phyloP scores from a whole-genome alignment of 179 eudicot genomes.

The Spergularia azorica region DNA sequence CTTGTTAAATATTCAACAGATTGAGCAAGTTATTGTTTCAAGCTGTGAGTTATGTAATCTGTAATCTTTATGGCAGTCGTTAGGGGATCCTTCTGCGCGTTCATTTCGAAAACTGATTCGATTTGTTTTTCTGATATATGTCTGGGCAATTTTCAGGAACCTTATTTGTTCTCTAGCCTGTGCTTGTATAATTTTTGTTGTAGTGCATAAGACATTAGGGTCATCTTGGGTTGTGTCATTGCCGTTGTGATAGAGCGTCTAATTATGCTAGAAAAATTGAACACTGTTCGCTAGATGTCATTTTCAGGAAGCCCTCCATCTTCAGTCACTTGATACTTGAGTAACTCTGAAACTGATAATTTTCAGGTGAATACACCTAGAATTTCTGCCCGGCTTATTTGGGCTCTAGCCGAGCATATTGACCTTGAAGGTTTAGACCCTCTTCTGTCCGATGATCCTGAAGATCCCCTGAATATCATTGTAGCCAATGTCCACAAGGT shows the following conservation, averaged over 20 bases:
- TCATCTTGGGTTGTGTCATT: not conserved
- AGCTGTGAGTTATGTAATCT: not conserved
- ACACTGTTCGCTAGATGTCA: conserved; percentile 1
- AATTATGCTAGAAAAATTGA: not conserved
- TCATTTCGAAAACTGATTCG: not conserved
- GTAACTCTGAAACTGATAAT: conserved; percentile 2
- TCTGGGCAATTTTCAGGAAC: not conserved
- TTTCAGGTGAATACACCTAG: conserved; percentile 91
- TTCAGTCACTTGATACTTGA: not conserved
- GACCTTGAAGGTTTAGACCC: conserved; percentile 98
- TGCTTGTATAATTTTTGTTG: not conserved
- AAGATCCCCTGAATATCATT: conserved; percentile 84
- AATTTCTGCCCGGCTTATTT: conserved; percentile 76
- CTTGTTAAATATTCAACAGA: not conserved
- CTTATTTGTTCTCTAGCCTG: not conserved
- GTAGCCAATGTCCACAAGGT: conserved; percentile 87
- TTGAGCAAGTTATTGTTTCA: not conserved
- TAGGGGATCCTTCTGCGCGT: not conserved
- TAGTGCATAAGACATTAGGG: conserved; percentile 6
- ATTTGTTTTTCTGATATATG: not conserved
- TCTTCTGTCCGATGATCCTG: conserved; percentile 97
- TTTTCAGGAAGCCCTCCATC: not conserved
- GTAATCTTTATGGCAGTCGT: not conserved
- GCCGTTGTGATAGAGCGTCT: not conserved
- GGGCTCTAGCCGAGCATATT: conserved; percentile 95